These are phyloP conservation scores for Amoebophrya sp. DNA, from an alignment of 169 alveolate species.

Conservation along the genomic window DNA sequence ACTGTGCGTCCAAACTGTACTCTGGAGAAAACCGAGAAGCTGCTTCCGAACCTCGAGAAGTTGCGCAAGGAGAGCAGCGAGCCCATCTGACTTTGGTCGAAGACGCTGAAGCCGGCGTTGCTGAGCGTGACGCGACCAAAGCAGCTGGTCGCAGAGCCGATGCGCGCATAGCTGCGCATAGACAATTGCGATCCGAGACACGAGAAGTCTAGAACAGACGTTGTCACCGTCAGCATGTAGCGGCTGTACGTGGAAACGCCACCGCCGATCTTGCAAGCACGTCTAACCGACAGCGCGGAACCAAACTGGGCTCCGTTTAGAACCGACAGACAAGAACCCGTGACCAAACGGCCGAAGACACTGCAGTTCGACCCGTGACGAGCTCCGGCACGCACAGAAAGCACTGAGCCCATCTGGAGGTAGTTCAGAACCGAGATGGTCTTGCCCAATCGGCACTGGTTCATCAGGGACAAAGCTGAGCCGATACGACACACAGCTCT, in stretches of 20 bases:
- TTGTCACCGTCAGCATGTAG: not conserved
- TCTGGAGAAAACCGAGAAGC: not conserved
- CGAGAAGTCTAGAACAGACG: not conserved
- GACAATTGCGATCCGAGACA: not conserved
- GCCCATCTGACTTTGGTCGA: not conserved
- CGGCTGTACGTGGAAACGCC: not conserved
- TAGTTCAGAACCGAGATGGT: not conserved
- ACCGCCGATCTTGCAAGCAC: not conserved
- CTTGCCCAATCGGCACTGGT: not conserved
- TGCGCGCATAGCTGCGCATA: not conserved
- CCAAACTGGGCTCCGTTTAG: slow-evolving; percentile 8
- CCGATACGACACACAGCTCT: not conserved
- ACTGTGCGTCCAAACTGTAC: not conserved
- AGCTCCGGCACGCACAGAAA: not conserved
- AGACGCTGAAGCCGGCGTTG: not conserved
- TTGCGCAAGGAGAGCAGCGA: not conserved
- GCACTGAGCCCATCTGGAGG: not conserved
- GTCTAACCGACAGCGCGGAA: slow-evolving; percentile 18
- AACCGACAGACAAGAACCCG: not conserved
- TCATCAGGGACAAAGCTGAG: not conserved
- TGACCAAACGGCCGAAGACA: not conserved
- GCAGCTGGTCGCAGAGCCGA: not conserved
- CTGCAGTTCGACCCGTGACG: not conserved
- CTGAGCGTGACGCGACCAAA: not conserved
- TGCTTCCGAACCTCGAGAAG: not conserved